These are phyloP conservation scores for Dioscorea dumetorum DNA, from an alignment of 106 monocot species.

Conservation along the genomic window DNA sequence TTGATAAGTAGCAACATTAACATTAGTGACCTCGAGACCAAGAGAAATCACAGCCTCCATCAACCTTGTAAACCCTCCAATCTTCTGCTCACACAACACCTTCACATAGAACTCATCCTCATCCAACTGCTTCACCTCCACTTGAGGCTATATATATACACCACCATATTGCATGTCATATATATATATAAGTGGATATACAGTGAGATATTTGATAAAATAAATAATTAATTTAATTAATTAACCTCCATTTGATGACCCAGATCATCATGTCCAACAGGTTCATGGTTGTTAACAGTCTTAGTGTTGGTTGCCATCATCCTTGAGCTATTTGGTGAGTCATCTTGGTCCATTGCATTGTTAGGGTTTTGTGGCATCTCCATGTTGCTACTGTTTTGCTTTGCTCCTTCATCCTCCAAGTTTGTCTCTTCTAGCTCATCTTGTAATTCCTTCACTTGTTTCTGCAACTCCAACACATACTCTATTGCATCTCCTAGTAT, in stretches of 20 bases:
- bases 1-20: constrained; percentile 67
- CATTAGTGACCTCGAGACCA: constrained; percentile 77
- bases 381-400: constrained; percentile 31
- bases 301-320: not conserved
- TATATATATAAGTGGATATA: not conserved
- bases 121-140: constrained; percentile 73
- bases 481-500: constrained; percentile 76
- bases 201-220: too few species aligned
- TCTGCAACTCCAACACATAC: constrained; percentile 61
- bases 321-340: constrained; percentile 20
- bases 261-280: constrained; percentile 21
- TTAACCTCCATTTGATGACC: constrained; percentile 79
- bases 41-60: constrained; percentile 80
- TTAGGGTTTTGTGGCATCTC: constrained; percentile 8
- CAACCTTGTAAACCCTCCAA: constrained; percentile 62
- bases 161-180: not conserved
- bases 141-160: constrained; percentile 54
- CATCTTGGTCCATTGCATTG: constrained; percentile 14
- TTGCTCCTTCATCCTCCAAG: constrained; percentile 17
- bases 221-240: not conserved
- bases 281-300: not conserved
- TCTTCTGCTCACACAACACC: constrained; percentile 72
- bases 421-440: constrained; percentile 68
- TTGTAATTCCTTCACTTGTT: constrained; percentile 50
- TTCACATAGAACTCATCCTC: constrained; percentile 80